Evolutionary conservation across 305 asterid species (phyloP).

Genomic region (Vinca major): DNA sequence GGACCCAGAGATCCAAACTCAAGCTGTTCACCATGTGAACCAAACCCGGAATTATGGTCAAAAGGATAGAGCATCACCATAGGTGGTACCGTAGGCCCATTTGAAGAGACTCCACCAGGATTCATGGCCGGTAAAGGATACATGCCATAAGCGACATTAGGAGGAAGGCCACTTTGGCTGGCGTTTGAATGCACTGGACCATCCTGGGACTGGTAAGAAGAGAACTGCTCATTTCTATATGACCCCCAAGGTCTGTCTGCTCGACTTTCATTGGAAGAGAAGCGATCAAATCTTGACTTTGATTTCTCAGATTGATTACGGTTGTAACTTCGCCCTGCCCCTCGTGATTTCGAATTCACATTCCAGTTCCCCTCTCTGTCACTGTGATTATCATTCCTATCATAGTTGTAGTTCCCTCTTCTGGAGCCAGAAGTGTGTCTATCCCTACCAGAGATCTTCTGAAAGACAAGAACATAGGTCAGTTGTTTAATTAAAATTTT

Average conservation of each 20-base stretch:
- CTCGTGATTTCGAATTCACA: conserved; percentile 55
- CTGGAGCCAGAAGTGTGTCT: conserved; percentile 61
- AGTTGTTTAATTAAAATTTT: conserved; percentile 6
- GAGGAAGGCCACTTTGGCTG: conserved; percentile 48
- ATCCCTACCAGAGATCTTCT: conserved; percentile 67
- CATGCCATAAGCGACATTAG: conserved; percentile 49
- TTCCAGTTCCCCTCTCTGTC: conserved; percentile 79
- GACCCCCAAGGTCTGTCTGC: conserved; percentile 58
- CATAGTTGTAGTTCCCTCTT: conserved; percentile 71
- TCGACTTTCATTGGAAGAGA: conserved; percentile 48
- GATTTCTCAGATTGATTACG: conserved; percentile 65
- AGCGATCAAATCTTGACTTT: conserved; percentile 51
- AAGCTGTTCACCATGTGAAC: conserved; percentile 61
- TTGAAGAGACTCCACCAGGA: conserved; percentile 49
- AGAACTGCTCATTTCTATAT: conserved; percentile 40
- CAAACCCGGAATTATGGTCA: conserved; percentile 46
- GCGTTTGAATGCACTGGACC: conserved; percentile 55
- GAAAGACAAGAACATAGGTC: conserved; percentile 29
- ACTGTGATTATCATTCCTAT: conserved; percentile 51
- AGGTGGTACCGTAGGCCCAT: conserved; percentile 65
- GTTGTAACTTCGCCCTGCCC: conserved; percentile 44
- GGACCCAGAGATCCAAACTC: conserved; percentile 90
- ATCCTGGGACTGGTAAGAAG: conserved; percentile 60
- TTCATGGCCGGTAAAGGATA: conserved; percentile 47
- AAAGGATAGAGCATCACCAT: conserved; percentile 78